These are phyloP conservation scores for Lepidium africanum DNA, from an alignment of 345 rosid species.

Conservation along the genomic window DNA sequence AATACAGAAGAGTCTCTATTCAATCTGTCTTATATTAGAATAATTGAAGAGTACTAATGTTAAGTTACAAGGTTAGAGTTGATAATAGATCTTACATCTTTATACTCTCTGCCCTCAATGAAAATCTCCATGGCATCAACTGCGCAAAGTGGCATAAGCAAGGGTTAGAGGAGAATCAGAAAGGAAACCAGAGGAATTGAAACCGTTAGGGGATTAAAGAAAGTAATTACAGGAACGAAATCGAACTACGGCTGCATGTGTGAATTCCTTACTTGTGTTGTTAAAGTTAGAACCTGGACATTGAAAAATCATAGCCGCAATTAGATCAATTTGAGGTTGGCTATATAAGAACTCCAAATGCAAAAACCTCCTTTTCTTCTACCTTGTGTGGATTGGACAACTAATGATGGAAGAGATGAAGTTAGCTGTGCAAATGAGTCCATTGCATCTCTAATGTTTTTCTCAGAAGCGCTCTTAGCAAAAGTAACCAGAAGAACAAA, in stretches of 20 bases:
- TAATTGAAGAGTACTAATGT: not conserved
- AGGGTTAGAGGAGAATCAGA: constrained; percentile 17
- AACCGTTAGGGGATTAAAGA: not conserved
- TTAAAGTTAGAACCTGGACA: constrained; percentile 70
- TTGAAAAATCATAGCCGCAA: not conserved
- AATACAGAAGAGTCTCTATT: not conserved
- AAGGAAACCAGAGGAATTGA: not conserved
- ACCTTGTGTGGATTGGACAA: constrained; percentile 83
- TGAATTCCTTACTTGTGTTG: constrained; percentile 46
- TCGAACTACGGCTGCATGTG: constrained; percentile 63
- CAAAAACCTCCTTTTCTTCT: not conserved
- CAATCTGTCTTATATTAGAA: not conserved
- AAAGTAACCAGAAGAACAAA: constrained; percentile 65
- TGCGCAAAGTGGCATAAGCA: constrained; percentile 30
- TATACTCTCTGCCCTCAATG: constrained; percentile 50
- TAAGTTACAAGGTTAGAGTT: not conserved
- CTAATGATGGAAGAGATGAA: constrained; percentile 50
- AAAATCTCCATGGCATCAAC: constrained; percentile 77
- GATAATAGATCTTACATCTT: constrained; percentile 42
- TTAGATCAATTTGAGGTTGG: constrained; percentile 3
- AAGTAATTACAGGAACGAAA: constrained; percentile 56
- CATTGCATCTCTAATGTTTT: constrained; percentile 56
- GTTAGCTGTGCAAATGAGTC: constrained; percentile 42
- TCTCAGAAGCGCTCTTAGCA: constrained; percentile 40
- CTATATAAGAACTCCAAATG: not conserved